Conservation (phyloP, 208 protist genomes). For the Leishmania gerbilli region DNA sequence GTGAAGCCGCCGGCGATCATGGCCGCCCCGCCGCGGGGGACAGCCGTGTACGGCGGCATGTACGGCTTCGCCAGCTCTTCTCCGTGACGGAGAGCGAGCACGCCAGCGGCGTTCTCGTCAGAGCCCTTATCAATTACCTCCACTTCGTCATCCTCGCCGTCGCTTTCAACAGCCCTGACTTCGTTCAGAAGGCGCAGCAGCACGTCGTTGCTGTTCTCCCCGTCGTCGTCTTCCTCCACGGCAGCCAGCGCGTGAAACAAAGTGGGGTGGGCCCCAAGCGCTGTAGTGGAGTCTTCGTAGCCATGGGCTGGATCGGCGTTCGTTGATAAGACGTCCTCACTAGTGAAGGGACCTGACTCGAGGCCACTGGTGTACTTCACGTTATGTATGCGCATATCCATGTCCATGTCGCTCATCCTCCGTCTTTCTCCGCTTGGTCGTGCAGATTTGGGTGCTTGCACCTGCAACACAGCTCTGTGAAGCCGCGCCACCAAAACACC, state of each 20-base stretch:
- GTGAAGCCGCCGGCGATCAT: conserved; percentile 39
- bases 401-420: conserved; percentile 9
- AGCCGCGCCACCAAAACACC: not conserved
- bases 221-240: conserved; percentile 27
- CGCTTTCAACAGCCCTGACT: conserved; percentile 36
- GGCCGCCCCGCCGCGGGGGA: not conserved
- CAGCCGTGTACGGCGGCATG: conserved; percentile 3
- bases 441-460: not conserved
- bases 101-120: conserved; percentile 28
- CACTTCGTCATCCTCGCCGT: conserved; percentile 12
- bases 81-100: conserved; percentile 14
- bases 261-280: conserved; percentile 11
- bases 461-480: not conserved
- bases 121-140: conserved; percentile 23
- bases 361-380: conserved; percentile 10
- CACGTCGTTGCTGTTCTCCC: conserved; percentile 36
- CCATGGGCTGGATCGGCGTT: conserved; percentile 11
- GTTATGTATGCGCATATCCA: conserved; percentile 2
- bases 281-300: conserved; percentile 7
- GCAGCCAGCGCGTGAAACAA: conserved; percentile 21
- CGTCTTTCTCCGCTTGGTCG: not conserved
- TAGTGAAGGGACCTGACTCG: conserved; percentile 5
- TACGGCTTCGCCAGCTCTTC: conserved; percentile 16
- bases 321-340: conserved; percentile 28
- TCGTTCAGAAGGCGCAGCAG: conserved; percentile 57